A percentile compares a stretch with the other conserved stretches of the same genome.
phyloP scores from a whole-genome alignment of 768 basidiomycete genomes.

The Podaxis sp. region DNA sequence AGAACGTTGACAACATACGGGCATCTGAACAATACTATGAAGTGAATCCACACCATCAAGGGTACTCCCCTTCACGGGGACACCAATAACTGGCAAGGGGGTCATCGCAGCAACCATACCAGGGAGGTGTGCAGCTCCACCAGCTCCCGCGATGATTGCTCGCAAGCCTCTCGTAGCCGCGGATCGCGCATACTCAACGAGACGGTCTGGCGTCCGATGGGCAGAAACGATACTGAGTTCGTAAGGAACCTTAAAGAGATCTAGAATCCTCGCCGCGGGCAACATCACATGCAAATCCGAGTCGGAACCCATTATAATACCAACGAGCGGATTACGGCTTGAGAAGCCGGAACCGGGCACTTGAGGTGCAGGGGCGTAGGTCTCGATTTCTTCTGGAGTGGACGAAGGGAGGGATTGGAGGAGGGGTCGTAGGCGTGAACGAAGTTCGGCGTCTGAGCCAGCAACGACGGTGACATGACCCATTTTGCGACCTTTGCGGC shows the following conservation, averaged over 20 bases:
- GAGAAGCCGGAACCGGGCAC: constrained; percentile 48
- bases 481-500: constrained; percentile 92
- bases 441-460: constrained; percentile 71
- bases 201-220: constrained; percentile 86
- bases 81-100: constrained; percentile 87
- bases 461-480: constrained; percentile 93
- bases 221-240: constrained; percentile 96
- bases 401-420: constrained; percentile 58
- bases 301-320: constrained; percentile 98
- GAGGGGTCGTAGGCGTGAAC: constrained; percentile 65
- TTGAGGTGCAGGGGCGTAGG: constrained; percentile 46
- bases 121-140: constrained; percentile 97
- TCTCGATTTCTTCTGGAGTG: constrained; percentile 42
- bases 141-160: constrained; percentile 90
- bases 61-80: constrained; percentile 92
- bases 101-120: constrained; percentile 99
- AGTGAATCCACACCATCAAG: constrained; percentile 97
- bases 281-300: constrained; percentile 95
- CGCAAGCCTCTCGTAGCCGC: constrained; percentile 66
- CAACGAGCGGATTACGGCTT: constrained; percentile 72
- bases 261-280: constrained; percentile 80
- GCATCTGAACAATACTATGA: constrained; percentile 99
- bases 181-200: constrained; percentile 74
- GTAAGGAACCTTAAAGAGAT: constrained; percentile 80
- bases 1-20: constrained; percentile 49